Evolutionary conservation across 768 basidiomycete species (phyloP), one percentile per base, ranked within the genome.

Genomic region (Boletellus ananas): DNA sequence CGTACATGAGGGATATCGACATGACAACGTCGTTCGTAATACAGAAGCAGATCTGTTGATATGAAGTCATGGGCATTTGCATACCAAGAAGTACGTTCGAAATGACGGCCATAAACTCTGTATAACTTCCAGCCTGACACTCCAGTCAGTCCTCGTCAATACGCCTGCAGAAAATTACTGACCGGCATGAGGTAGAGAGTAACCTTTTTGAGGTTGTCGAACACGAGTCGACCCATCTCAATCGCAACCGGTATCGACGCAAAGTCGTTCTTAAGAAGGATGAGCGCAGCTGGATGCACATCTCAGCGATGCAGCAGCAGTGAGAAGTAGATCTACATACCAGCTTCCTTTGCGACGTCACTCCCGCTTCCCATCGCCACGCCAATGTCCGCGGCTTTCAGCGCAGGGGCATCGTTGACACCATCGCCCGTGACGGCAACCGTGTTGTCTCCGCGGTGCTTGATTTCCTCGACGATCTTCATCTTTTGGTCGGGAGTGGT

Each of bases 341-440:
- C 74, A 13, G 80, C 80, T 52, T 80, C 77, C 58, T 84, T 79
- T 1, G 76, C 76, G 6, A 78, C 74, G 55, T 78, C 75, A 42
- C 70, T 71, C 17, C 76, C 75, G 18, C 68, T 61, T 7, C 74
- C 78, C 69, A 79, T 75, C 2, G 78, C 76, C 8, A 83, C 73
- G 34, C 82, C 80, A 34, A 83, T 74, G 57, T 84, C 76, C 1
- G 77, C 74, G 0, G 73, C 76, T 54, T 79, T 79, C 43, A 81
- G 58, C 0, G 78, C 73, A 1, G 79, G 74, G 0, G 73, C 71
- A 54, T 79, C 79, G 52, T 79, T 79, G 33, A 78, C 76, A 21
- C 81, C 81, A 47, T 84, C 82, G 0, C 81, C 81, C 7, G 75
- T 74, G 12, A 74, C 79, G 1, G 79, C 80, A 7, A 80, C 78